A percentile compares a stretch with the other conserved stretches of the same genome.
phyloP scores from a whole-genome alignment of 768 basidiomycete genomes.

The Tephrocybe sp. region DNA sequence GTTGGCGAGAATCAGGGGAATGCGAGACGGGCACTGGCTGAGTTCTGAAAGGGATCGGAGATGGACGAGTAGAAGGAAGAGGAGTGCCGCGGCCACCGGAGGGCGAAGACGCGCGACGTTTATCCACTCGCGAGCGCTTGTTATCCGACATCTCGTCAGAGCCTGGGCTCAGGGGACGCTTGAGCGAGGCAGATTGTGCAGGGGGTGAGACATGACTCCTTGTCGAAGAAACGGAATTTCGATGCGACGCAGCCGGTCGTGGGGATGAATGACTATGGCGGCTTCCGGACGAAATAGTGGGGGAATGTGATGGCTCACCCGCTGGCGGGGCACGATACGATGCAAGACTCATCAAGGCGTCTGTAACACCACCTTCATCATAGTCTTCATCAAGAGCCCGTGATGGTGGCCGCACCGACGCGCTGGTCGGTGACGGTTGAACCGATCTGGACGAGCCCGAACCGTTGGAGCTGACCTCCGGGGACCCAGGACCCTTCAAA shows the following conservation, averaged over 20 bases:
- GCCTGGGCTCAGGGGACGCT: slow-evolving; percentile 69
- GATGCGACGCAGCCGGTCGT: slow-evolving; percentile 52
- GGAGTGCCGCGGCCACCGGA: slow-evolving; percentile 52
- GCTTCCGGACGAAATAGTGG: slow-evolving; percentile 58
- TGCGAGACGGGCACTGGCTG: slow-evolving; percentile 56
- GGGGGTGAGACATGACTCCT: slow-evolving; percentile 68
- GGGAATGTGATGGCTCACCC: slow-evolving; percentile 48
- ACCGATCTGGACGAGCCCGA: slow-evolving; percentile 65
- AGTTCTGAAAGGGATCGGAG: slow-evolving; percentile 72
- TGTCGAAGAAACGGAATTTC: slow-evolving; percentile 68
- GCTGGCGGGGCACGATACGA: slow-evolving; percentile 33
- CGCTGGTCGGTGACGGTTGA: slow-evolving; percentile 72
- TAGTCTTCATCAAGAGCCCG: slow-evolving; percentile 90
- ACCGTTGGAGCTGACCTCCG: slow-evolving; percentile 67
- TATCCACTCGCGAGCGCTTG: slow-evolving; percentile 69
- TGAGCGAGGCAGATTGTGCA: slow-evolving; percentile 44
- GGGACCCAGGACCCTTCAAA: slow-evolving; percentile 46
- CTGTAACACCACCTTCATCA: slow-evolving; percentile 77
- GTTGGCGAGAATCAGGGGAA: slow-evolving; percentile 66
- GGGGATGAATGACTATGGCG: slow-evolving; percentile 51
- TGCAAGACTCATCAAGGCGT: slow-evolving; percentile 76
- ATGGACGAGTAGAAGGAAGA: slow-evolving; percentile 60
- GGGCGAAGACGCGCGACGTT: slow-evolving; percentile 54
- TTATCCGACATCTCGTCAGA: slow-evolving; percentile 56
- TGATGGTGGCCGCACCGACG: slow-evolving; percentile 57